Evolutionary conservation across 257 asterid species (phyloP), one percentile per base, ranked within the genome.

Genomic region (Echium plantagineum): DNA sequence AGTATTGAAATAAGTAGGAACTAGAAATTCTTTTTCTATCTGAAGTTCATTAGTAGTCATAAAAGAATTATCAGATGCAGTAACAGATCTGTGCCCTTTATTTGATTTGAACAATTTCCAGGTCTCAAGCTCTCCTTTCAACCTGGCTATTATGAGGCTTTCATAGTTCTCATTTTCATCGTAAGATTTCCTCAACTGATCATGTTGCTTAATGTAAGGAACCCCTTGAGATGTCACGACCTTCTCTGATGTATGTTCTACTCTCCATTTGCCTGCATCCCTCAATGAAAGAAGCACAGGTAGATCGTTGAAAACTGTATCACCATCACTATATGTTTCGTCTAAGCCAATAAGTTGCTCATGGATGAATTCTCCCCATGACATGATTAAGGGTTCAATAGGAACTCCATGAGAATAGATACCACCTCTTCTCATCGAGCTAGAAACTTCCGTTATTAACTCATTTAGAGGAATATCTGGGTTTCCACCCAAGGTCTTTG

Each of bases 291-390:
- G 48, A 21, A 66, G 71, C 12, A 66, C 71, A 0, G 71, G 71
- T 31, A 66, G 56, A n/a, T 66, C 59, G 15, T 32, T 60, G 31
- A 66, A 66, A 13, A 66, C 30, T n/a, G 71, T 59, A 28, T 66
- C 71, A 16, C 48, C 65, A 35, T 59, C 35, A 22, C 18, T 15
- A 51, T 59, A 31, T 24, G 63, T 53, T 13, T 66, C 61, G 20
- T 66, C 71, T 47, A 66, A 59, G 28, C 71, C 71, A 35, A 59
- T 26, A n/a, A 66, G 71, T 57, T 66, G 71, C 28, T 38, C 21
- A 59, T 66, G 32, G 16, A 66, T 66, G 48, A 66, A 66, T 52
- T 63, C 57, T 17, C 71, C 71, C 71, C 71, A 66, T 21, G 65
- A 59, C 46, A 51, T 19, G 17, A 66, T 18, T 13, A 66, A 38